Evolutionary conservation across 306 rosid species (phyloP), one percentile per base, ranked within the genome.

Genomic region (Rosa multiflora): DNA sequence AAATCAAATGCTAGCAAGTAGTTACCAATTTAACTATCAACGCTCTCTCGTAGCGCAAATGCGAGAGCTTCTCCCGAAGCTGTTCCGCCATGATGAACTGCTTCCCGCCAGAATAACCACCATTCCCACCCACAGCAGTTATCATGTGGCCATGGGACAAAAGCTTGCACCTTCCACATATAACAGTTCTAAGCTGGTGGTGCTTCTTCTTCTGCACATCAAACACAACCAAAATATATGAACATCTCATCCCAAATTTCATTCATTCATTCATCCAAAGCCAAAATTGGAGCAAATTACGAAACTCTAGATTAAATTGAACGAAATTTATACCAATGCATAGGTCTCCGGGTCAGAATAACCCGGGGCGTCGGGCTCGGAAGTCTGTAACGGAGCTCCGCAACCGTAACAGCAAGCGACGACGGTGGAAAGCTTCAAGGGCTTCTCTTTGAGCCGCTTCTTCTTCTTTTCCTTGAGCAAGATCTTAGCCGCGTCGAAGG

Each of bases 61-160:
- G 93, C 59, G 95, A 80, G 72, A 94, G 87, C 84, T 94, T 92
- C 68, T 91, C 86, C 10, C 99, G 90, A 52, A 92, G 99, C 77
- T 94, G 88, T 80, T 92, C 99, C 0, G 99, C 97, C 6, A 87
- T 86, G 43, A 94, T 51, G 75, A 94, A 92, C 67, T 86, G 89
- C 73, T 90, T 94, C 40, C 97, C 97, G 13, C 97, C 99, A 26
- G 91, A 49, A 80, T 94, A 94, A 47, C 99, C 99, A 46, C 97
- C 99, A 73, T 94, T 95, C 64, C 99, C 99, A 44, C 99, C 97
- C 73, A 94, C 99, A 11, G 97, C 97, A 55, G 99, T 92, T 82
- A 92, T 90, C 99, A 92, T 94, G 77, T 91, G 79, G 5, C 99
- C 99, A 72, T 94, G 99, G 72, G 97, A 92, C 44, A 94, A 72